Evolutionary conservation across 2,329 filamentous ascomycete species (phyloP).

Genomic region (Fusarium nodosum): DNA sequence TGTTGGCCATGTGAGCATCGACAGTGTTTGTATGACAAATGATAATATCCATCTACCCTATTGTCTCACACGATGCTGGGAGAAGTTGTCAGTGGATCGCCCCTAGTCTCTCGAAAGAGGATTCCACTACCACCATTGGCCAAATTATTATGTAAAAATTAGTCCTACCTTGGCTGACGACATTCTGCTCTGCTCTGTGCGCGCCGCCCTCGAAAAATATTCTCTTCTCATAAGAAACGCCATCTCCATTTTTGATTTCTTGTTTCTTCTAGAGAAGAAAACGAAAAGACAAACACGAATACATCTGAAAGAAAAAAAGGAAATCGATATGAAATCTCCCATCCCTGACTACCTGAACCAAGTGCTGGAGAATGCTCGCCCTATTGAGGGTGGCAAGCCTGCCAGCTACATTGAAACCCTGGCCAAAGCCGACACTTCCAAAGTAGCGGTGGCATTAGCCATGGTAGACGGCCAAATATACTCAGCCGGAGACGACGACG

Average conservation of each 20-base stretch:
- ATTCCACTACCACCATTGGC: slow-evolving; percentile 10
- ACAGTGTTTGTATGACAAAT: slow-evolving; percentile 8
- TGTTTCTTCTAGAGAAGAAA: neutral
- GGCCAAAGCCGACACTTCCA: slow-evolving; percentile 56
- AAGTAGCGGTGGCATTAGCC: slow-evolving; percentile 56
- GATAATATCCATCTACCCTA: slow-evolving; percentile 8
- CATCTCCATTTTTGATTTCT: neutral
- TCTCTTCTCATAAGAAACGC: neutral
- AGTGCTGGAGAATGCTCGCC: slow-evolving; percentile 53
- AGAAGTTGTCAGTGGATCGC: neutral
- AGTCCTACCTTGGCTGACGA: slow-evolving; percentile 33
- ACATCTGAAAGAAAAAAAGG: neutral
- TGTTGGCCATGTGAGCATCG: slow-evolving; percentile 2
- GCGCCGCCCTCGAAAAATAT: slow-evolving; percentile 12
- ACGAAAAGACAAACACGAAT: neutral
- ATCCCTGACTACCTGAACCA: slow-evolving; percentile 54
- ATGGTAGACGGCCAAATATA: slow-evolving; percentile 58
- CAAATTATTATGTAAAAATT: slow-evolving; percentile 26
- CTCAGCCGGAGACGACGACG: slow-evolving; percentile 55
- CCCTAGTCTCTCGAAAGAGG: neutral
- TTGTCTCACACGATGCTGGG: slow-evolving; percentile 7
- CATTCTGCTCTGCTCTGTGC: slow-evolving; percentile 9
- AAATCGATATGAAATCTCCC: slow-evolving; percentile 52
- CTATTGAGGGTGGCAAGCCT: slow-evolving; percentile 50
- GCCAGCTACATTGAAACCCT: slow-evolving; percentile 57